phyloP scores from a whole-genome alignment of 768 basidiomycete genomes.

The Tulasnella sp. region DNA sequence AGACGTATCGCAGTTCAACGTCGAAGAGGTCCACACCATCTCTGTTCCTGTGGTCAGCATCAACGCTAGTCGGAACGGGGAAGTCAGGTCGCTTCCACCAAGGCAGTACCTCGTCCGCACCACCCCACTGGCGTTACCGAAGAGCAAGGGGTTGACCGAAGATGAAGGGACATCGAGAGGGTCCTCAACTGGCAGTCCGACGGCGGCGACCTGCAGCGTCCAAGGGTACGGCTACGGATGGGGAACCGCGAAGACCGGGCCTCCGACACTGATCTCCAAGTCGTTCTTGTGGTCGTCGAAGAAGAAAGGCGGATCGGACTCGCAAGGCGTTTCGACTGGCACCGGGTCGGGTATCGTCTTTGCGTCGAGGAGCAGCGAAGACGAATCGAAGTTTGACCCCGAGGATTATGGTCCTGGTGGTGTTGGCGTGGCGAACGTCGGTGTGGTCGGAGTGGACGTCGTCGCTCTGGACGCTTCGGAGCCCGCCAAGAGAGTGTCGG shows the following conservation, averaged over 20 bases:
- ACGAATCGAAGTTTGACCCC: background rate
- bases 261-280: background rate
- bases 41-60: background rate
- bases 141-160: background rate
- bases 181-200: background rate
- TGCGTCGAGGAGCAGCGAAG: background rate
- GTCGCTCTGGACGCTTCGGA: background rate
- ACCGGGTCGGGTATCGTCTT: background rate
- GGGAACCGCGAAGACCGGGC: background rate
- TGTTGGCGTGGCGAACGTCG: background rate
- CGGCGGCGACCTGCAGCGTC: background rate
- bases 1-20: background rate
- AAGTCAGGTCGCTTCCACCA: background rate
- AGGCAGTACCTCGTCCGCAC: background rate
- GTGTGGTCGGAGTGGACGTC: background rate
- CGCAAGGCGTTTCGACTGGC: background rate
- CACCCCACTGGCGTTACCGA: background rate
- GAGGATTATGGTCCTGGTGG: background rate
- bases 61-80: background rate
- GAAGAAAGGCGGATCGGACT: background rate
- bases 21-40: slow-evolving; percentile 1
- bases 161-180: background rate
- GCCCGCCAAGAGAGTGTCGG: background rate
- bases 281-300: background rate
- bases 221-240: background rate